These are phyloP conservation scores for Hansenula lynferdii DNA, from an alignment of 1,139 yeast species.

Conservation along the genomic window DNA sequence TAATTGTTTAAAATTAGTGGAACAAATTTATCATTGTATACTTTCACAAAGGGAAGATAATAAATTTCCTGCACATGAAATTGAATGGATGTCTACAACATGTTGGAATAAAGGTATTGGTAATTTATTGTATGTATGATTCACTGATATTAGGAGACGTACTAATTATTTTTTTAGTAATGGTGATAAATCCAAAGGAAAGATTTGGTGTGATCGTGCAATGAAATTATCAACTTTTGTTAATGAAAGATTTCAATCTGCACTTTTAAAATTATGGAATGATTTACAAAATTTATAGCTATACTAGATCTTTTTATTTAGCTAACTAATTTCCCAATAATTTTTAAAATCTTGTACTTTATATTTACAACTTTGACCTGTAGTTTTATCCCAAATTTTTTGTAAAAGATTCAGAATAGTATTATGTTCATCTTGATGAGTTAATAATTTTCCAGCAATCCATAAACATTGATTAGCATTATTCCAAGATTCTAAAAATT, in stretches of 20 bases:
- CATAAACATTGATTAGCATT: constrained; percentile 34
- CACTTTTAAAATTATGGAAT: constrained; percentile 14
- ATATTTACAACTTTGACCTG: constrained; percentile 31
- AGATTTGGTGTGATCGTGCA: constrained; percentile 15
- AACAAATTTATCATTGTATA: constrained; percentile 8
- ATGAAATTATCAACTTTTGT: constrained; percentile 14
- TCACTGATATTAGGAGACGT: not conserved
- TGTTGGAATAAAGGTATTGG: constrained; percentile 21
- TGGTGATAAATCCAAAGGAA: constrained; percentile 10
- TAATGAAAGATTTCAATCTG: constrained; percentile 16
- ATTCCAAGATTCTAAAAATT: constrained; percentile 21
- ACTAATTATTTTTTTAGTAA: constrained; percentile 1
- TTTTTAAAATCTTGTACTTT: constrained; percentile 28
- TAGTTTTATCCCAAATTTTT: constrained; percentile 26
- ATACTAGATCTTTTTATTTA: not conserved
- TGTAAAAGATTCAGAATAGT: constrained; percentile 27
- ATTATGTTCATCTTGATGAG: constrained; percentile 35
- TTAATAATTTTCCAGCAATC: constrained; percentile 35
- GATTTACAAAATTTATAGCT: not conserved
- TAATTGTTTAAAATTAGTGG: constrained; percentile 5
- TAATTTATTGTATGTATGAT: constrained; percentile 6
- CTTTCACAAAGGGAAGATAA: constrained; percentile 8
- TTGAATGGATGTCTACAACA: constrained; percentile 17
- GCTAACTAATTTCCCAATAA: constrained; percentile 24
- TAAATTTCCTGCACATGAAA: constrained; percentile 18